Conservation (phyloP, 2,329 filamentous ascomycete species). For the Coleophoma crateriformis region DNA sequence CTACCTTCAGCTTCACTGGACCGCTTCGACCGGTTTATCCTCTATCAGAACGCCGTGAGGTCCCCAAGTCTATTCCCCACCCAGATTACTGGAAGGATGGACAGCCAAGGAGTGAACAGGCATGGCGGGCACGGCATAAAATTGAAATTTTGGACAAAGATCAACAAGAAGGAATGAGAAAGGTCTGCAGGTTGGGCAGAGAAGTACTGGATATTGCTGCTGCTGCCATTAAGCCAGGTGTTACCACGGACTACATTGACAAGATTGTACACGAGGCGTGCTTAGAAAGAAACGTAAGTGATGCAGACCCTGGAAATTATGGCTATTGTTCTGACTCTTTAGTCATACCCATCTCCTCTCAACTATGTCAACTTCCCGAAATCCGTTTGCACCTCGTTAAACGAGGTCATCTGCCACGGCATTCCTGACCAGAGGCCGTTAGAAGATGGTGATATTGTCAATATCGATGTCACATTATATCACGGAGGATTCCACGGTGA, state of each 20-base stretch:
- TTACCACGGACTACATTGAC: slow-evolving; percentile 94
- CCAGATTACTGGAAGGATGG: slow-evolving; percentile 89
- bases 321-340: slow-evolving; percentile 11
- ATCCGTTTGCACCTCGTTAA: slow-evolving; percentile 92
- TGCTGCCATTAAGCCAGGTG: slow-evolving; percentile 76
- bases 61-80: slow-evolving; percentile 75
- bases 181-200: slow-evolving; percentile 78
- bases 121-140: slow-evolving; percentile 66
- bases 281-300: slow-evolving; percentile 78
- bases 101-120: slow-evolving; percentile 56
- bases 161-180: slow-evolving; percentile 81
- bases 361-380: slow-evolving; percentile 98
- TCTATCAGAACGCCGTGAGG: slow-evolving; percentile 62
- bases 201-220: slow-evolving; percentile 93
- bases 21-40: slow-evolving; percentile 81
- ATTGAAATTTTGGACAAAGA: slow-evolving; percentile 76
- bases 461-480: slow-evolving; percentile 93
- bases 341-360: slow-evolving; percentile 92
- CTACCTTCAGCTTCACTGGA: slow-evolving; percentile 78
- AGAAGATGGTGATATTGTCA: slow-evolving; percentile 90
- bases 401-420: slow-evolving; percentile 98
- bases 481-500: slow-evolving; percentile 95
- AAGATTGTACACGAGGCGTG: slow-evolving; percentile 93
- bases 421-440: slow-evolving; percentile 89
- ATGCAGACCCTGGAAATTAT: neutral